Conservation (phyloP, 2,329 filamentous ascomycete species). For the Simplicillium aogashimaense region DNA sequence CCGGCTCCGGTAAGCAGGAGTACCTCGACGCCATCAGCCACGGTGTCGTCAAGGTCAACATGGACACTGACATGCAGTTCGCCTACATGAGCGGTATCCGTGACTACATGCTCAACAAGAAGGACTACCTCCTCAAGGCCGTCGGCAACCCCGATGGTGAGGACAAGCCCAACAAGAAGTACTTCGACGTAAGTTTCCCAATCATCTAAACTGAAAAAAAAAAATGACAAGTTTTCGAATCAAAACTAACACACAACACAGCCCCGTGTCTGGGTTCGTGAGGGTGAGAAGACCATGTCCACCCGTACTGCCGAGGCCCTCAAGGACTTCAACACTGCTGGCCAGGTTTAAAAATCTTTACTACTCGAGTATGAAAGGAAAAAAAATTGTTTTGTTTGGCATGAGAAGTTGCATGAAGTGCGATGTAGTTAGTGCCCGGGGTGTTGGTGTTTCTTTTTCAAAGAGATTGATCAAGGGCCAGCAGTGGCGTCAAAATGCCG, state of each 20-base stretch:
- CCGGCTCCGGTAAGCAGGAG: conserved; percentile 82
- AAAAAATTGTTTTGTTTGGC: no score
- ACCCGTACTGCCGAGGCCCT: conserved; percentile 71
- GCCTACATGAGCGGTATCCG: conserved; percentile 89
- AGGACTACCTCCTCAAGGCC: conserved; percentile 79
- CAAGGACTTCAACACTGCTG: conserved; percentile 69
- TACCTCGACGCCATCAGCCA: conserved; percentile 80
- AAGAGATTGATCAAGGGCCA: no score
- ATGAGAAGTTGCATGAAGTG: no score
- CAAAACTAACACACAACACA: conserved; percentile 21
- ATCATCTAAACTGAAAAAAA: no score
- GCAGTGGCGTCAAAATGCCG: no score
- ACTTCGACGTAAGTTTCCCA: conserved; percentile 47
- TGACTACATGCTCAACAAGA: conserved; percentile 89
- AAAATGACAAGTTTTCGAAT: not conserved
- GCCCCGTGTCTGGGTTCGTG: conserved; percentile 89
- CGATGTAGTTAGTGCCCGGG: no score
- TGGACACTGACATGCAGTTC: conserved; percentile 96
- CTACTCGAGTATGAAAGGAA: not conserved
- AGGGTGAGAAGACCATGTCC: conserved; percentile 96
- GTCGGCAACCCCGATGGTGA: conserved; percentile 93
- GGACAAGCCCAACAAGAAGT: conserved; percentile 99
- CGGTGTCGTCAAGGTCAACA: conserved; percentile 98
- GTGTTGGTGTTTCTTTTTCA: no score
- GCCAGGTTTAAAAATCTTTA: conserved; percentile 19